Evolutionary conservation across 2,329 filamentous ascomycete genomes (phyloP), one percentile per base, ranked within the genome.

Genomic region (Aureobasidium sp.): DNA sequence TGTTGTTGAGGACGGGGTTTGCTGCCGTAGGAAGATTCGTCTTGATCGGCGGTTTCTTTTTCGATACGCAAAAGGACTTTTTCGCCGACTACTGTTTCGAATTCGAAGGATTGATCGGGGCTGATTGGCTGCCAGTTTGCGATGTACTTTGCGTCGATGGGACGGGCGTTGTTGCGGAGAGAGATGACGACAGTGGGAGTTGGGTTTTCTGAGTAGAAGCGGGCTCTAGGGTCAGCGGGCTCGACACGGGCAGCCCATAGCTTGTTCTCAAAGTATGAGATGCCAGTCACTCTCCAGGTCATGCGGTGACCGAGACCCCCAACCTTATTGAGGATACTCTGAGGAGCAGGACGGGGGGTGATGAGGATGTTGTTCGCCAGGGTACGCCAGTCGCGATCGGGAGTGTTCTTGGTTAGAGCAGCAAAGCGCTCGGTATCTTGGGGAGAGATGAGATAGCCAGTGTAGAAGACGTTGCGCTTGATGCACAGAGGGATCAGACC

Each of bases 291-390:
- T 71, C 89, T 84, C 90, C 93, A 99, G 42, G 78, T 84, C 74
- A 95, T 82, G 73, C 87, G 93, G 67, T 84, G 85, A 35, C 91
- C 90, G 69, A 96, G 84, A 29, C 93, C 93, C 43, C 94, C 94
- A 11, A 94, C 87, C 72, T 90, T 94, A 57, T 88, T 82, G 33
- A 96, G 77, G 23, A 95, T 86, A 64, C 80, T 82, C 54, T 81
- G 79, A 2, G 88, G 84, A 53, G 88, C 89, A 0, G 88, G 85
- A 11, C 88, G 85, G 1, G 90, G 87, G 38, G 87, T 88, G 69
- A 99, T 97, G 68, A 96, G 81, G 67, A 99, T 92, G 73, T 87
- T 93, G 74, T 95, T 96, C 47, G 87, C 92, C 67, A 96, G 86
- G 63, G 85, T 84, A 65, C 89, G 90, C 64, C 96, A 77, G 55